These are phyloP conservation scores for Xerocomellus intermedius DNA, from an alignment of 768 basidiomycete species.

Conservation along the genomic window DNA sequence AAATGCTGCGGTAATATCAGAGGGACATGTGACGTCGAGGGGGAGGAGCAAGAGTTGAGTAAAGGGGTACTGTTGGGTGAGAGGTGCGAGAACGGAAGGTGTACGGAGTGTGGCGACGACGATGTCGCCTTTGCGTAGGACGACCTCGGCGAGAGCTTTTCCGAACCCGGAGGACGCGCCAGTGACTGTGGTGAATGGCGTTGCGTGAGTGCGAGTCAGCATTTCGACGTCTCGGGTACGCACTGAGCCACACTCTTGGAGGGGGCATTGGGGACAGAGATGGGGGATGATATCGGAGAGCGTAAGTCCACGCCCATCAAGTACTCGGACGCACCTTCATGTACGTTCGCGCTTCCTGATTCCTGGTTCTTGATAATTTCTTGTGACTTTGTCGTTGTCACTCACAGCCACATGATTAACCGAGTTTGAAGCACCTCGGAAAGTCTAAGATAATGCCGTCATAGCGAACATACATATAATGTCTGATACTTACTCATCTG, in stretches of 20 bases:
- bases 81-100: conserved; percentile 30
- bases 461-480: too few relatives aligned
- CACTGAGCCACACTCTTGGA: conserved; percentile 7
- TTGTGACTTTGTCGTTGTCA: too few relatives aligned
- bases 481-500: too few relatives aligned
- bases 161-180: conserved; percentile 40
- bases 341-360: too few relatives aligned
- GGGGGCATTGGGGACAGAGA: neutral
- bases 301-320: too few relatives aligned
- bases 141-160: conserved; percentile 27
- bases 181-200: conserved; percentile 4
- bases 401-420: too few relatives aligned
- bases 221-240: neutral
- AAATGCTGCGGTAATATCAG: conserved; percentile 36
- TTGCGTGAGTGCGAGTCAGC: neutral
- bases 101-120: conserved; percentile 42
- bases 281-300: too few relatives aligned
- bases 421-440: too few relatives aligned
- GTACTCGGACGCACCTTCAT: too few relatives aligned
- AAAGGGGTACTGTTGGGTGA: conserved; percentile 18
- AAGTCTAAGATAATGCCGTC: too few relatives aligned
- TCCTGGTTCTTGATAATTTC: too few relatives aligned
- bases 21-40: conserved; percentile 36
- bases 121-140: conserved; percentile 35
- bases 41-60: conserved; percentile 34